A percentile compares a stretch with the other conserved stretches of the same genome.
Evolutionary conservation across 139 green algal genomes (phyloP).

Genomic region (Tetratostichococcus sp.): DNA sequence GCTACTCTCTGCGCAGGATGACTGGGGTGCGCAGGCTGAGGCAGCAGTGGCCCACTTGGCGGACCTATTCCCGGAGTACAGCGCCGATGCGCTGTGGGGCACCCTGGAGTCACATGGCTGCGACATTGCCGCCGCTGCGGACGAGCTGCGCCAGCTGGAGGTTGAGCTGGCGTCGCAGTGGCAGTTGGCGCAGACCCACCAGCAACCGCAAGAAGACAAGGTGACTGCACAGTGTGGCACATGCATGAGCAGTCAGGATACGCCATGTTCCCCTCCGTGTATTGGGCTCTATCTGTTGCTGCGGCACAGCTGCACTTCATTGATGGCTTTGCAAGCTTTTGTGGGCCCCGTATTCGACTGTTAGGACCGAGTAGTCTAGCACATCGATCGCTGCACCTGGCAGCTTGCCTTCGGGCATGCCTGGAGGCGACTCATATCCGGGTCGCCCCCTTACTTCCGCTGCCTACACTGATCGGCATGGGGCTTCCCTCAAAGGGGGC

Average conservation of each 20-base stretch:
- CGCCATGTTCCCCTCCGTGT: too few species aligned
- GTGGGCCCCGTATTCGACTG: too few species aligned
- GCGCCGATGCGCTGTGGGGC: not conserved
- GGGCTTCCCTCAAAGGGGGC: too few species aligned
- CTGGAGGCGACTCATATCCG: not conserved
- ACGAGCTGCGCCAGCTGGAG: not conserved
- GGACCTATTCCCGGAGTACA: not conserved
- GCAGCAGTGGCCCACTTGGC: not conserved
- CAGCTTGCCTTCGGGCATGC: conserved; percentile 1
- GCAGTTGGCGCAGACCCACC: not conserved
- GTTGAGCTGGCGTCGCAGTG: not conserved
- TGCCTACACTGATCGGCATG: not conserved
- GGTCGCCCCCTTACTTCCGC: not conserved
- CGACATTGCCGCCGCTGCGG: not conserved
- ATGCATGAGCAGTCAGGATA: too few species aligned
- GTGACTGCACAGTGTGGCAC: not conserved
- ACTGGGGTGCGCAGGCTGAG: not conserved
- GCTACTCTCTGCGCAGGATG: not conserved
- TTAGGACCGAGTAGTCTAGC: too few species aligned
- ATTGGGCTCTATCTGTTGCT: too few species aligned
- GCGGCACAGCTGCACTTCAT: too few species aligned
- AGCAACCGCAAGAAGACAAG: not conserved
- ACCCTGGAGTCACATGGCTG: not conserved
- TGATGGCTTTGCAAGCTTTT: too few species aligned
- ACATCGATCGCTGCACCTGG: too few species aligned